Base-by-base conservation (phyloP, 495 filamentous ascomycete genomes). In the Hapsidospora chrysogenum region DNA sequence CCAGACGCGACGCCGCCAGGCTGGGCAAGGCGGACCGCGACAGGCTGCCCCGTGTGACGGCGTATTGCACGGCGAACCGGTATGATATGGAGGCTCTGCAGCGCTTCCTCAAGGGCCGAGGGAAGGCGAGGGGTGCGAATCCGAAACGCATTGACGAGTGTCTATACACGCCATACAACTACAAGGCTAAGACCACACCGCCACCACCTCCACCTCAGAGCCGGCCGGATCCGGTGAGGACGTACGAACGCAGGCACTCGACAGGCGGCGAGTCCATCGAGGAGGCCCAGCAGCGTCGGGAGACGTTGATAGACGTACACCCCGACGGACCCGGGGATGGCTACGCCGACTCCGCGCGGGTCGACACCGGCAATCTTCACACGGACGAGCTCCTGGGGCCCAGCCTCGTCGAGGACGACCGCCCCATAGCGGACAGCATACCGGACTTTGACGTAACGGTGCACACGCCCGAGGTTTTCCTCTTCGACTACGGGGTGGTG, bases 401-500 rank as follows among this genome's bases (percentile, higher is more conserved):
- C 7, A 25, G 31, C 7, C 31, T 34, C 14, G 27, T 37, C 1
- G 43, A 48, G 2, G 41, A 48, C 29, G 51, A 56, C 11, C 37
- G 41, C 34, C 40, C 44, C 2, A 31, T 57, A 2, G 40, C 42
- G 16, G 49, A 56, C 40, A 36, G 57, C 9, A 54, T 49, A 9
- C 45, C 54, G 18, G 60, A 83, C 49, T 74, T 83, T 33, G 79
- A 83, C 50, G 86, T 71, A 15, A 66, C 51, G 37, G 81, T 95
- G 9, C 82, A 92, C 50, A 92, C 76, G 2, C 85, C 87, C 0
- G 89, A 97, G 53, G 68, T 95, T 8, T 96, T 97, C 54, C 67
- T 97, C 16, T 97, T 94, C 50, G 79, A 93, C 44, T 97, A 97
- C 48, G 89, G 89, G 27, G 92, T 93, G n/a, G 81, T 94, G n/a